These are phyloP conservation scores for Elymus sibiricus DNA, from an alignment of 176 grass and related monocot genomes.

Conservation along the genomic window DNA sequence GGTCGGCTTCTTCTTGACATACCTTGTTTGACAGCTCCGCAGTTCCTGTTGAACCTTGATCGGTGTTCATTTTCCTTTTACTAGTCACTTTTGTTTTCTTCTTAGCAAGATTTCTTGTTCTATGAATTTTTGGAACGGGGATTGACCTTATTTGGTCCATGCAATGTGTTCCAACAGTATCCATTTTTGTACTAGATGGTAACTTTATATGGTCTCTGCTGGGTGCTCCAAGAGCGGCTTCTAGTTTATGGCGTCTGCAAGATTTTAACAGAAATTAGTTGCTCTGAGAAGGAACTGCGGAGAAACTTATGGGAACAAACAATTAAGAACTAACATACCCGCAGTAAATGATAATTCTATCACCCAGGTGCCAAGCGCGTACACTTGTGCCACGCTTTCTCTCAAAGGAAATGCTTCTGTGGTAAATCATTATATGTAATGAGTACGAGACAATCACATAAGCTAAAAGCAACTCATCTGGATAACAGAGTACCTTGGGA, in stretches of 20 bases:
- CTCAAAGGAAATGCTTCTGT: conserved; percentile 43
- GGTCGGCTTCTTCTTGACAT: neutral
- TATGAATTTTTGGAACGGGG: neutral
- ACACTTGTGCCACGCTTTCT: neutral
- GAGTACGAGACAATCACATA: neutral
- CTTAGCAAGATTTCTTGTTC: conserved; percentile 20
- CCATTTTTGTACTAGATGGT: conserved; percentile 29
- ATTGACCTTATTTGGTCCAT: conserved; percentile 58
- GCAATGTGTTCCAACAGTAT: conserved; percentile 26
- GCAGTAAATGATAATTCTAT: conserved; percentile 41
- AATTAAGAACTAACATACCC: conserved; percentile 21
- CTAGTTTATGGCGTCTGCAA: conserved; percentile 51
- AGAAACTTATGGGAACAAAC: conserved; percentile 4
- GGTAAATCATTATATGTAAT: neutral
- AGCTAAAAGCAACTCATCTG: neutral
- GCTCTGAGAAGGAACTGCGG: neutral
- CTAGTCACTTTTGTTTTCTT: conserved; percentile 15
- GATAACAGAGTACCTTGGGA: conserved; percentile 53
- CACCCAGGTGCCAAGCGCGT: conserved; percentile 3
- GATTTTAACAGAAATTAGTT: conserved; percentile 20
- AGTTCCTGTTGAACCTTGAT: neutral
- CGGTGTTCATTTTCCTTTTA: neutral
- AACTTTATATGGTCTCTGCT: conserved; percentile 49
- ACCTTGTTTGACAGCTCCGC: neutral
- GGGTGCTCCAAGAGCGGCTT: conserved; percentile 27